Base-by-base conservation (phyloP, 352 stramenopile species). In the Pelagophyceae sp. region DNA sequence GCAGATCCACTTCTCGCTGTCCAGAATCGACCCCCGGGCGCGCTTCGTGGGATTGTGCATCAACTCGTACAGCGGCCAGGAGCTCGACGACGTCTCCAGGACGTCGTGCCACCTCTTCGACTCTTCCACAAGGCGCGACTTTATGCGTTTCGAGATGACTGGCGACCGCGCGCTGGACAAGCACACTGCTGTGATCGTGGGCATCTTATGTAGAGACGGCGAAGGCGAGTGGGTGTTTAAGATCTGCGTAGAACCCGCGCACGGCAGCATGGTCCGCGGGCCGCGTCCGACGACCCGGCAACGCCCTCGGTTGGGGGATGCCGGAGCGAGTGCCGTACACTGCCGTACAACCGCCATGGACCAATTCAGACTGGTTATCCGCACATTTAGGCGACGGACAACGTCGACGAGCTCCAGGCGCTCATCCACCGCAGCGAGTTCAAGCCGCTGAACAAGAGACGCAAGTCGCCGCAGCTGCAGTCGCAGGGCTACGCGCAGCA, bases 41-140 rank as follows among this genome's bases (percentile, higher is more conserved):
- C 15, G 35, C 15, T 82, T 83, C 67, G 79, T 85, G 72, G 78
- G 75, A 0, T 84, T 85, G 54, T 72, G 82, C 11, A 83, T 85
- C 67, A 85, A 84, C 76, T 84, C 80, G 33, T 85, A 80, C 60
- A 80, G 45, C 63, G 79, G 79, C 60, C 82, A 85, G 77, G 80
- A 85, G 77, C 60, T 85, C 29, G 80, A 85, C 45, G 82, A n/a
- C 78, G 74, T 83, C 37, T 38, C 76, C 19, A 69, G 77, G 69
- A 80, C 81, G 69, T 79, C 71, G 1, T 83, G 80, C 76, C 81
- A 83, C 54, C 76, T 83, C 29, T 85, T 82, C 76, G 79, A 83
- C 71, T 76, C 80, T 11, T 27, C 69, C 51, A 80, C 77, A 1
- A 60, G 38, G 15, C 67, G 54, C 25, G 81, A 85, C 40, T 72